Evolutionary conservation across 108 stramenopile genomes (phyloP).

Genomic region (Fragilaria crotonensis): DNA sequence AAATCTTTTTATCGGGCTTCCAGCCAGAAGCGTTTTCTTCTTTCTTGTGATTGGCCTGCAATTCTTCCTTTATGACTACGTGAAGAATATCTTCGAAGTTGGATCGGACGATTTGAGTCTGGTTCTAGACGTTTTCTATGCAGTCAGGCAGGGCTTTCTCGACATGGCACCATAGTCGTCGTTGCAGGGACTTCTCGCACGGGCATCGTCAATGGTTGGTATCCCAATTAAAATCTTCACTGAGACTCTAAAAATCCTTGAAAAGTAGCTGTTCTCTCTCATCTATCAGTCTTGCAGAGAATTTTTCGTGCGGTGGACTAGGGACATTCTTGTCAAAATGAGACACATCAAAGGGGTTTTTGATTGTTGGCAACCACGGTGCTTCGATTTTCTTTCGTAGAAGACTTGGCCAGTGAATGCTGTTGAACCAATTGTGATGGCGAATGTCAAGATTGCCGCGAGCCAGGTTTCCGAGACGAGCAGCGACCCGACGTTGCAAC

Average conservation of each 20-base stretch:
- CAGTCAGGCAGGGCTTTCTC: constrained; percentile 65
- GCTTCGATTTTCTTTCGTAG: constrained; percentile 63
- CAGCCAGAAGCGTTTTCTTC: constrained; percentile 75
- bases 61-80: constrained; percentile 87
- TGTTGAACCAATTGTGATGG: constrained; percentile 73
- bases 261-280: constrained; percentile 21
- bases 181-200: too few relatives aligned
- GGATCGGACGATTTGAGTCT: constrained; percentile 80
- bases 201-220: too few relatives aligned
- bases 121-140: constrained; percentile 87
- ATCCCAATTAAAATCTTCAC: too few relatives aligned
- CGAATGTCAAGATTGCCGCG: constrained; percentile 67
- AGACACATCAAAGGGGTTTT: constrained; percentile 76
- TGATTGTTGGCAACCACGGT: constrained; percentile 87
- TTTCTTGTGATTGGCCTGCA: constrained; percentile 87
- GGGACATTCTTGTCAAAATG: constrained; percentile 73
- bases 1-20: constrained; percentile 76
- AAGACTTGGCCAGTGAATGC: constrained; percentile 62
- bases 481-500: constrained; percentile 45
- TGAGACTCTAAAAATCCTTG: constrained; percentile 19
- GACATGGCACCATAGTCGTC: constrained; percentile 10
- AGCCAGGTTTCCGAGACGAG: constrained; percentile 68
- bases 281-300: constrained; percentile 1
- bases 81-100: constrained; percentile 75
- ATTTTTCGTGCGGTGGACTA: not conserved